Evolutionary conservation across 768 basidiomycete species (phyloP), one percentile per base, ranked within the genome.

Genomic region (Hygrophoropsis aurantiaca): DNA sequence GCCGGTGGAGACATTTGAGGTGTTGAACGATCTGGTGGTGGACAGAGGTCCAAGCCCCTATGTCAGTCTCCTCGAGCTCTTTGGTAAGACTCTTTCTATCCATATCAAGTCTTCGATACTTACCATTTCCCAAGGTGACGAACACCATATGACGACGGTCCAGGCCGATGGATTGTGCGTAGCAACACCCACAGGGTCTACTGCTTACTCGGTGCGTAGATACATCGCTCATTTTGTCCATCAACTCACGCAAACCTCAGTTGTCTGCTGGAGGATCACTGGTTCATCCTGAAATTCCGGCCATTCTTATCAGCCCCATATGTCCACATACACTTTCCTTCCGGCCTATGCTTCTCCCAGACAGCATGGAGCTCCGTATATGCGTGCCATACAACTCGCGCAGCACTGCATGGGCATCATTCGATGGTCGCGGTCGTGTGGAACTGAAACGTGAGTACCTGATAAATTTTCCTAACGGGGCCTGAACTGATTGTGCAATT

Each of bases 301-400:
- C 97, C 1, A 77, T 99, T 46, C 75, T 98, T 50, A 95, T 99
- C 58, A 94, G 94, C 1, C 97, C 97, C 5, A 94, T 99, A 52
- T 98, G 95, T 63, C 97, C 97, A 0, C 97, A 99, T 64, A 99
- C 97, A 0, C 79, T 99, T 11, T 97, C 94, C 21, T 99, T 99
- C 79, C 82, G 97, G 36, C 97, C 97, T 3, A 98, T 99, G 94
- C 81, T 99, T 5, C 74, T 99, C 19, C 97, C 97, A 6, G 97
- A 99, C 61, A 94, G 88, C 60, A 97, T 98, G 93, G 95, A 98
- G 60, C 77, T 99, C 32, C 84, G 97, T 4, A 91, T 99, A 26
- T 97, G 95, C 58, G 97, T 99, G n/a, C 97, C 97, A 8, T 98
- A 92, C 73, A 97, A 98, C 67, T 97, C 94, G 19, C 77, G 97